phyloP scores from a whole-genome alignment of 306 rosid genomes.

The Medicago lupulina region DNA sequence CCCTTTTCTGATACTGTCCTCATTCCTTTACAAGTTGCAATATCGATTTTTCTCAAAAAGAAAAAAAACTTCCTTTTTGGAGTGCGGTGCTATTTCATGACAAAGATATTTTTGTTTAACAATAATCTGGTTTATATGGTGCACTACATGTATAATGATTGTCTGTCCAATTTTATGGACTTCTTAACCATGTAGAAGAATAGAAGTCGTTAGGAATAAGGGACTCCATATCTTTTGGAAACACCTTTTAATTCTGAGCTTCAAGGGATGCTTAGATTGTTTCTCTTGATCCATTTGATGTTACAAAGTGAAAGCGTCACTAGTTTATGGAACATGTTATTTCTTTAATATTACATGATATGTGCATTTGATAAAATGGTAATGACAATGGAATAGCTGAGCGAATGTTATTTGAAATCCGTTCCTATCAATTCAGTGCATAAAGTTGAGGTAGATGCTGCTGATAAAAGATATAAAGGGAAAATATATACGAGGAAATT shows the following conservation, averaged over 20 bases:
- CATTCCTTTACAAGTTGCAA: slow-evolving; percentile 11
- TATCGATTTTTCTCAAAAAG: neutral
- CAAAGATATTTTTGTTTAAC: neutral
- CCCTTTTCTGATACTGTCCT: slow-evolving; percentile 26
- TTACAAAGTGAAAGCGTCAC: neutral
- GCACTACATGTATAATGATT: neutral
- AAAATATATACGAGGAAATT: slow-evolving; percentile 41
- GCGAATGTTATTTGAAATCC: slow-evolving; percentile 41
- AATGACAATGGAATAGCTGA: neutral
- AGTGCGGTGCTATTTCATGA: neutral
- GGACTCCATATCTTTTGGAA: neutral
- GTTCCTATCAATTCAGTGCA: slow-evolving; percentile 46
- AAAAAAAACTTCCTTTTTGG: neutral
- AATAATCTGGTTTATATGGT: neutral
- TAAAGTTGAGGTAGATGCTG: slow-evolving; percentile 40
- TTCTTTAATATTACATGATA: neutral
- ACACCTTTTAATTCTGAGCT: neutral
- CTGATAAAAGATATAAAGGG: slow-evolving; percentile 41
- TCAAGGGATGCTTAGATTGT: neutral
- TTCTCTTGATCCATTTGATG: neutral
- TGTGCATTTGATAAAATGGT: neutral
- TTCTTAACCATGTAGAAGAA: neutral
- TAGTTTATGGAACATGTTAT: neutral
- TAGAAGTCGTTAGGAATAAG: neutral
- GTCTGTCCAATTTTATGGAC: neutral